Base-by-base conservation (phyloP, 352 stramenopile genomes). In the Thalassiosira gravida region DNA sequence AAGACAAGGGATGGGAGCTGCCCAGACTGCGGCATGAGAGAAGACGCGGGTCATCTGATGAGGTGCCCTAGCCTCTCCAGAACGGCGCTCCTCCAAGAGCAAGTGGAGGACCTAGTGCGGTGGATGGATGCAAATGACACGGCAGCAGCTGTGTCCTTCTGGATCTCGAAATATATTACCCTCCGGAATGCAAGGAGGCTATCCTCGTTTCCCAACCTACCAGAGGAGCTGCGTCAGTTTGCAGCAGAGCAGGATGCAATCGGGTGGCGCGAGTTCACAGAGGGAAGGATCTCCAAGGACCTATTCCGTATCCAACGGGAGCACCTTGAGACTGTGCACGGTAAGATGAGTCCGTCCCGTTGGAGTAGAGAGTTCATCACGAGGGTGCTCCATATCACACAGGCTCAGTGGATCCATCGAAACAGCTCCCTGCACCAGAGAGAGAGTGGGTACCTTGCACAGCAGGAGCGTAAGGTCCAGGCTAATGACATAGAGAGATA, bases 101-200 rank as follows among this genome's bases (percentile, higher is more conserved):
- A 22, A 3, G 27, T 44, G 3, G 22, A 44, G 6, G 30, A 69
- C 24, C 44, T 69, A 14, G 30, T 20, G 25, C 13, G 20, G n/a
- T 69, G 61, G 61, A 57, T 69, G 61, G 24, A 27, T 0, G 20
- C 5, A 30, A 27, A 59, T 35, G 20, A 58, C 24, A 69, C 61
- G n/a, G 16, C 53, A 29, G 22, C 24, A 3, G 24, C 37, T n/a
- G 16, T 69, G 16, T 20, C 47, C 22, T 59, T 57, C 25, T 44
- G 30, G 25, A 14, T 68, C 22, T 39, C 59, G 2, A 57, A 68
- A 44, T 68, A 68, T 29, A 55, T 68, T 11, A 22, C 30, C 11
- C 25, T 18, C 3, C 37, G 44, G 27, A 44, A 44, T 14, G 30
- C 39, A 39, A 55, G 16, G 20, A 42, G 14, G 22, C 30, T 68